Base-by-base conservation (phyloP, 139 green algal genomes). In the Microglena sp. region DNA sequence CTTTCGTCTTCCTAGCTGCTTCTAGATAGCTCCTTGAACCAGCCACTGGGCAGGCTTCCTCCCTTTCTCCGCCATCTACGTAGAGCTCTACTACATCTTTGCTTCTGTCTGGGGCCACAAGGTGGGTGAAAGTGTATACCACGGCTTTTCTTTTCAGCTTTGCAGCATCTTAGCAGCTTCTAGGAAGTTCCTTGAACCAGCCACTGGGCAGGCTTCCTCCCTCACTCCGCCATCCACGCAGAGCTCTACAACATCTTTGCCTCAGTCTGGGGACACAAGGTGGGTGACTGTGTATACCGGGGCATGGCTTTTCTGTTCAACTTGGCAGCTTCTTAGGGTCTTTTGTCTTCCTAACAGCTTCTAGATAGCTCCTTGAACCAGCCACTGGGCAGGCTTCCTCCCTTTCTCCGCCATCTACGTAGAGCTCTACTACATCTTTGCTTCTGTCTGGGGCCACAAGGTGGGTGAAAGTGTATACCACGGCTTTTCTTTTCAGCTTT, bases 201-300 rank as follows among this genome's bases (percentile, higher is more conserved):
- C n/a, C n/a, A n/a, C n/a, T n/a, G n/a, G 88, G 90, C 90, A 8
- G 89, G 89, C 57, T 95, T 95, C 79, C 79, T 97, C 63, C 91
- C 90, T 33, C 96, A 96, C 84, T 89, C 74, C 30, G 91, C 91
- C 60, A 97, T 97, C 79, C 96, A 97, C 84, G 93, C 96, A 33
- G 91, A 97, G 88, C 86, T 97, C 22, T 95, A 96, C 81, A 96
- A 97, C 82, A 95, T 97, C 72, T 97, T 96, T 72, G 85, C 84
- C 54, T 88, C 64, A 59, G 82, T 99, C 34, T 98, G 93, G 93
- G 91, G 91, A 30, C 90, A 97, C 83, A 98, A 98, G 83, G 64
- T 72, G 26, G 6, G 55, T 22, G 11, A 44, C 15, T 40, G 35
- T 59, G 50, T 31, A 32, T 11, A 50, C 18, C 11, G 11, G 40